Base-by-base conservation (phyloP, 768 basidiomycete species). In the Paxillus rubicundulus region DNA sequence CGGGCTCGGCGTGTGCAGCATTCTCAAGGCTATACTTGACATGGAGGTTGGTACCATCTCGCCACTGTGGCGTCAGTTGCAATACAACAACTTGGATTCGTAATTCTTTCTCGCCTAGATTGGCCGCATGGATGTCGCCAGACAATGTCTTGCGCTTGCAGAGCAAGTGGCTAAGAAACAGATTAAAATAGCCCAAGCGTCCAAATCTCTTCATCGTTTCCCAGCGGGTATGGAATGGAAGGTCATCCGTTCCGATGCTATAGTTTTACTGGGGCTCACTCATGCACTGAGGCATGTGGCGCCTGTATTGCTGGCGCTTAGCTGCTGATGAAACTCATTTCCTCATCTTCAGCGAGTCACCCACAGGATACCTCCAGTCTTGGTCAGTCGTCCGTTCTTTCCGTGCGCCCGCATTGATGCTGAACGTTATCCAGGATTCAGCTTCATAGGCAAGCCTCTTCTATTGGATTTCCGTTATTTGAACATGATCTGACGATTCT, bases 361-460 rank as follows among this genome's bases (percentile, higher is more conserved):
- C 89, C 65, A 82, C 80, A 74, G 89, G 88, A 32, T 90, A 90
- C 63, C 59, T 89, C 8, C 87, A 89, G 58, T 89, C 87, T 72
- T 74, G 89, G 82, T 89, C 67, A 67, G 77, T 76, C 0, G 9
- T 56, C 12, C 13, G 8, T 33, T 9, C 37, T 28, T 37, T 39
- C 30, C 43, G 4, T 16, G 9, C 17, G 27, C 24, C 24, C 20
- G 38, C 17, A 30, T 3, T 36, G 17, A 49, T 50, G 13, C 58
- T 61, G 16, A 64, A 59, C 63, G 9, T 10, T 54, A 14, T 9
- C 14, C 50, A 76, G 76, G 47, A 77, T 76, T 51, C 62, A 75
- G 5, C 66, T 87, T 42, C 87, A 86, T 59, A 85, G 75, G 83
- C 75, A 57, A 61, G 74, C 53, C 38, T 21, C 47, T 39, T 36